A percentile compares a stretch with the other conserved stretches of the same genome.
Evolutionary conservation across 2,329 filamentous ascomycete species (phyloP).

Genomic region (Tolypocladium tropicale): DNA sequence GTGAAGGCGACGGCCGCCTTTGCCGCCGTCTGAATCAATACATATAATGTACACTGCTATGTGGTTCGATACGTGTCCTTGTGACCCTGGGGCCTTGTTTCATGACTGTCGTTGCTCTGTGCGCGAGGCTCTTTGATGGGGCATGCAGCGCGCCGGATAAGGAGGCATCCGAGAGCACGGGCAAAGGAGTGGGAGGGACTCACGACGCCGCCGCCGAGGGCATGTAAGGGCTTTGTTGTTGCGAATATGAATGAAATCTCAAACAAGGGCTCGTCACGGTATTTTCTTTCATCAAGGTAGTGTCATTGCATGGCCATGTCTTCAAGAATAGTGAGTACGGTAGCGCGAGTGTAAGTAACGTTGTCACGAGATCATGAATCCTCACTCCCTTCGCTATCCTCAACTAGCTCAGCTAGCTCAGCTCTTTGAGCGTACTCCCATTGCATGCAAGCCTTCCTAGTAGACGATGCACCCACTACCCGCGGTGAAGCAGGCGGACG

Average conservation of each 20-base stretch:
- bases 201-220: background rate
- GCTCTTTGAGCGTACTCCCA: no score
- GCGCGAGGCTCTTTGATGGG: background rate
- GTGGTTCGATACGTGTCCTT: no score
- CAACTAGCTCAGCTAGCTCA: no score
- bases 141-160: background rate
- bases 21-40: background rate
- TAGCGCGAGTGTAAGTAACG: background rate
- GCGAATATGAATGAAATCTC: background rate
- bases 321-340: background rate
- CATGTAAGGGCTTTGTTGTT: background rate
- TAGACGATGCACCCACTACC: no score
- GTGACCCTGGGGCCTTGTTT: background rate
- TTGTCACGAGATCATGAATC: background rate
- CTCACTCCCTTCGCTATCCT: background rate
- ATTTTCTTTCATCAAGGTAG: no score
- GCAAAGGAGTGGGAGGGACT: background rate
- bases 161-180: no score
- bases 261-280: background rate
- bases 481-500: no score
- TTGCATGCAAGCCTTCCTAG: no score
- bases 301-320: background rate
- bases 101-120: background rate
- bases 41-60: background rate
- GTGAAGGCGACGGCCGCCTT: background rate